Conservation (phyloP, 129 eudicot genomes). For the Heracleum sosnowskyi region DNA sequence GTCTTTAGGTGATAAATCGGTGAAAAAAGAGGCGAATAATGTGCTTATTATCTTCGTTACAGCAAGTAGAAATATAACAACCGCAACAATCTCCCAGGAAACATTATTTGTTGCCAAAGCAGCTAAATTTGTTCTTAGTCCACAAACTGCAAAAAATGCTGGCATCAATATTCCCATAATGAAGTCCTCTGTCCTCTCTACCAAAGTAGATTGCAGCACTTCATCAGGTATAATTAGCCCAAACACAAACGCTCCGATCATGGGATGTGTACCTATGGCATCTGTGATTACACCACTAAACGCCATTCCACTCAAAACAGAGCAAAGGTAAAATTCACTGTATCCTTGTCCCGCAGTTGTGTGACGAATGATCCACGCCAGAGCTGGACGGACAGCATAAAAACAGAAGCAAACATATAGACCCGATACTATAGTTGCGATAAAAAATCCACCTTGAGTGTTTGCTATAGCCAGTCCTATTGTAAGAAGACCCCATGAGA, state of each 20-base stretch:
- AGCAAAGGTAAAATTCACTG: conserved; percentile 28
- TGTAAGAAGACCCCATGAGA: conserved; percentile 25
- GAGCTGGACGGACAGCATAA: conserved; percentile 21
- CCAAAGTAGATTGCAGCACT: conserved; percentile 31
- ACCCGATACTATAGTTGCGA: background rate
- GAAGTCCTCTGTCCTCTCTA: conserved; percentile 45
- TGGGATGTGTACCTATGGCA: conserved; percentile 41
- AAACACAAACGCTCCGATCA: conserved; percentile 50
- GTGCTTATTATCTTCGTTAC: conserved; percentile 22
- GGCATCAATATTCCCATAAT: conserved; percentile 48
- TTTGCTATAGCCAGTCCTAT: conserved; percentile 15
- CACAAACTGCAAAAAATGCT: conserved; percentile 23
- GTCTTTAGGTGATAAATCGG: conserved; percentile 16
- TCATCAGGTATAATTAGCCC: conserved; percentile 49
- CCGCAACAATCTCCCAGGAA: background rate
- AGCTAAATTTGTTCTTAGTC: conserved; percentile 28
- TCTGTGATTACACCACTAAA: conserved; percentile 30
- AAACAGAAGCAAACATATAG: conserved; percentile 11
- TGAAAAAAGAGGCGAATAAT: conserved; percentile 6
- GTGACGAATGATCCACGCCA: conserved; percentile 21
- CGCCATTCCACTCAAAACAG: conserved; percentile 23
- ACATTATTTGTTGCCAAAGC: background rate
- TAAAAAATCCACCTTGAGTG: background rate
- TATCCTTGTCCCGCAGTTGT: conserved; percentile 37
- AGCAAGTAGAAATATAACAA: background rate